Base-by-base conservation (phyloP, 345 rosid genomes). In the Hibiscus mutabilis region DNA sequence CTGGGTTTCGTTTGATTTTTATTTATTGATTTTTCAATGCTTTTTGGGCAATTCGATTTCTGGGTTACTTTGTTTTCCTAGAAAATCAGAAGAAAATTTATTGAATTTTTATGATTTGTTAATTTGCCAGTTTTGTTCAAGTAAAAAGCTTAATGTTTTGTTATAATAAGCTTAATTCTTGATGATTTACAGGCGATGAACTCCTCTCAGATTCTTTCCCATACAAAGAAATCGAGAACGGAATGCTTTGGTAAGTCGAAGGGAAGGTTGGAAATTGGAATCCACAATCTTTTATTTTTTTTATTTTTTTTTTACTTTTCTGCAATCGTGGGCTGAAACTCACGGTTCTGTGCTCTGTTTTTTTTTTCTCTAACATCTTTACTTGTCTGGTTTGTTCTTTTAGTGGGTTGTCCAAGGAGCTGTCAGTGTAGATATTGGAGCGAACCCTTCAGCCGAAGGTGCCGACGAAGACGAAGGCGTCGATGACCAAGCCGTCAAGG, bases 331-430 rank as follows among this genome's bases (percentile, higher is more conserved):
- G 40, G 7, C 44, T 10, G 14, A 42, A 42, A 42, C 46, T 42
- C 46, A 42, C 14, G 14, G 46, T 42, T 42, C 14, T 10, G 3
- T 42, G 46, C 14, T 9, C 46, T 42, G 46, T 42, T 42, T 42
- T 42, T 42, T 40, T 40, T 6, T 35, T 35, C 2, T 3, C 46
- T 42, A 42, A 42, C 46, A 42, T 11, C 46, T 10, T 42, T 42
- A 42, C 46, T 10, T 42, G 46, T 42, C 3, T 42, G 46, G 46
- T 42, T 37, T 37, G 42, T 7, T 42, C 46, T 56, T 56, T 53
- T 53, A 91, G 98, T 91, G 98, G 98, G 88, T 93, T 79, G 82
- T 88, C 29, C 84, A 86, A 83, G 94, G 98, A 51, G 89, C 97
- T 0, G 60, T 88, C 42, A 78, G 84, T 73, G 84, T 93, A 3